phyloP scores from a whole-genome alignment of 169 alveolate species.

The Amoebophrya sp. region DNA sequence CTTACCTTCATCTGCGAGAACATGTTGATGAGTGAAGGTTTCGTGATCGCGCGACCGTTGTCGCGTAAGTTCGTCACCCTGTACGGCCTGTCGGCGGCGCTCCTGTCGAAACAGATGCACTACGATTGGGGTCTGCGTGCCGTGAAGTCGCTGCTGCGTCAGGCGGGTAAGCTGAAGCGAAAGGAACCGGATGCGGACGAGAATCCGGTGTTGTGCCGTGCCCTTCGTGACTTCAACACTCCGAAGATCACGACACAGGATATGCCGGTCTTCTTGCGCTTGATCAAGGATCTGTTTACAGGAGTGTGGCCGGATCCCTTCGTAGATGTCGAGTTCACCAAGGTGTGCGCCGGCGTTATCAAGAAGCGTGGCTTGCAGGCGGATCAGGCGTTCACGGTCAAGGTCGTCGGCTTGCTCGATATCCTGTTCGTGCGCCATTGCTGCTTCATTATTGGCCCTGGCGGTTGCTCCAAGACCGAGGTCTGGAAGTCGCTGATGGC shows the following conservation, averaged over 20 bases:
- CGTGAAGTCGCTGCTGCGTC: slow-evolving; percentile 83
- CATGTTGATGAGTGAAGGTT: slow-evolving; percentile 96
- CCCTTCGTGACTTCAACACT: slow-evolving; percentile 89
- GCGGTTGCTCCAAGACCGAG: slow-evolving; percentile 90
- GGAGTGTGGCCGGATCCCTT: slow-evolving; percentile 76
- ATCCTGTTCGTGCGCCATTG: slow-evolving; percentile 90
- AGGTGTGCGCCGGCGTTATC: slow-evolving; percentile 62
- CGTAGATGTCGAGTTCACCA: slow-evolving; percentile 69
- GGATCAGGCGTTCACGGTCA: slow-evolving; percentile 70
- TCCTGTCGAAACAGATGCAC: slow-evolving; percentile 82
- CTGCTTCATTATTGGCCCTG: slow-evolving; percentile 87
- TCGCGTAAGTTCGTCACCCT: slow-evolving; percentile 86
- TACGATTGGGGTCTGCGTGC: slow-evolving; percentile 95
- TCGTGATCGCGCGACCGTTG: slow-evolving; percentile 79
- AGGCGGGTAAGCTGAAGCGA: slow-evolving; percentile 90
- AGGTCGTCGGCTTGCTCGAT: slow-evolving; percentile 68
- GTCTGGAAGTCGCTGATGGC: slow-evolving; percentile 84
- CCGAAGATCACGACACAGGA: slow-evolving; percentile 86
- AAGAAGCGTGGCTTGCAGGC: slow-evolving; percentile 66
- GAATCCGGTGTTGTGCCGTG: slow-evolving; percentile 86
- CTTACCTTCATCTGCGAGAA: slow-evolving; percentile 85
- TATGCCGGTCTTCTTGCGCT: slow-evolving; percentile 83
- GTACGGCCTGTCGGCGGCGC: slow-evolving; percentile 72
- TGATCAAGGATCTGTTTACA: slow-evolving; percentile 89
- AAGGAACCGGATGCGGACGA: slow-evolving; percentile 83